Percentiles rank a stretch among this genome's conserved stretches.
phyloP scores from a whole-genome alignment of 1,139 yeast species.

The Candida sp. region DNA sequence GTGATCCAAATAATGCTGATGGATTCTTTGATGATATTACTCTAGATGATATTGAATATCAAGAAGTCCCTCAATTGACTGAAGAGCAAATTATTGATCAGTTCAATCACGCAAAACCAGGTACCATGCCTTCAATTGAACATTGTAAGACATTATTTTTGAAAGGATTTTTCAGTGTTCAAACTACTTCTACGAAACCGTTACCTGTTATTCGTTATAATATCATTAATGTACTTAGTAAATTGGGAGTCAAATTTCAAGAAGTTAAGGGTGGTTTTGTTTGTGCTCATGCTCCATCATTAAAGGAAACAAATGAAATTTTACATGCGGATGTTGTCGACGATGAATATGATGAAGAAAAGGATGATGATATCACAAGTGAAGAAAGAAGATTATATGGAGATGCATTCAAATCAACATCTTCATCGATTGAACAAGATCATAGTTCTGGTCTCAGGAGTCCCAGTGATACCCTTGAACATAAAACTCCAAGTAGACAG shows the following conservation, averaged over 20 bases:
- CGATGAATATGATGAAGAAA: slow-evolving; percentile 14
- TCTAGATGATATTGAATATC: slow-evolving; percentile 40
- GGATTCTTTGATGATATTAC: slow-evolving; percentile 69
- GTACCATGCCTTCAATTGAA: slow-evolving; percentile 91
- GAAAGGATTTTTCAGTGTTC: slow-evolving; percentile 94
- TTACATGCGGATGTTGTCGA: not conserved
- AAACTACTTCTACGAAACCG: slow-evolving; percentile 92
- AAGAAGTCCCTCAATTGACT: slow-evolving; percentile 40
- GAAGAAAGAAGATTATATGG: slow-evolving; percentile 42
- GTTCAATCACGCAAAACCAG: slow-evolving; percentile 68
- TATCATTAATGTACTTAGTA: slow-evolving; percentile 73
- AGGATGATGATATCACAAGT: slow-evolving; percentile 25
- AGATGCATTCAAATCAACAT: slow-evolving; percentile 39
- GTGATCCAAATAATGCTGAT: slow-evolving; percentile 30
- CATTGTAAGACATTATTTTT: slow-evolving; percentile 88
- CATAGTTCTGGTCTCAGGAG: slow-evolving; percentile 1
- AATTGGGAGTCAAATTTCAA: slow-evolving; percentile 75
- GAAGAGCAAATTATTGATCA: slow-evolving; percentile 67
- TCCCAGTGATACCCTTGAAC: slow-evolving; percentile 10
- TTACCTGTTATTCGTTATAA: slow-evolving; percentile 85
- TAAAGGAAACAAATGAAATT: slow-evolving; percentile 24
- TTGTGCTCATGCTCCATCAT: slow-evolving; percentile 68
- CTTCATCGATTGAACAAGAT: slow-evolving; percentile 25
- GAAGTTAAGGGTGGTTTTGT: slow-evolving; percentile 96
- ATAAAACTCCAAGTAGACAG: slow-evolving; percentile 34